Evolutionary conservation across 345 rosid genomes (phyloP), one percentile per base, ranked within the genome.

Genomic region (Erysimum cheiranthoides): DNA sequence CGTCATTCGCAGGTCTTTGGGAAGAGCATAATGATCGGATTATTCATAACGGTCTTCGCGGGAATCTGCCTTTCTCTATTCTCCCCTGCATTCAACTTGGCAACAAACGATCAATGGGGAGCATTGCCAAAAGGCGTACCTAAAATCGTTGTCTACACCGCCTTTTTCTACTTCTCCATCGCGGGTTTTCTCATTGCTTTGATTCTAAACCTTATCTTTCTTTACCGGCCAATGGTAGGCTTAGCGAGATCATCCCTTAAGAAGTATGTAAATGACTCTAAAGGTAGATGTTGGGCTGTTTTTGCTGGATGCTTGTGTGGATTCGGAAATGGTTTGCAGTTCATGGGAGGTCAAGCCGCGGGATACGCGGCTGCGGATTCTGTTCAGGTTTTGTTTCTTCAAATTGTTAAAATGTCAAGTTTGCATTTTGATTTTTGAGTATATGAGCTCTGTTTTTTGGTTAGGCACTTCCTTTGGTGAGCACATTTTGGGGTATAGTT

Each of bases 331-430:
- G 98, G 96, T 74, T 89, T 89, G 35, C 93, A 89, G 77, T 93
- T 93, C 43, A 90, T 90, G 90, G 94, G 93, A 3, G 98, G 98
- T 63, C 91, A 91, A 79, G 96, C 98, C 14, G 92, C 93, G 56
- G 97, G 96, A 27, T 93, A 93, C 70, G 98, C 96, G 2, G 97
- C 97, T 0, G 93, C 98, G 45, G 92, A 88, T 77, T 86, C 92
- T 17, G 93, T 91, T 43, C 98, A 88, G 88, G 93, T 87, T 50
- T 64, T 47, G 3, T 9, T 31, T 11, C 13, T 25, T 25, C 14
- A 16, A 6, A 25, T 12, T 14, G 16, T 21, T 21, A 21, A 21
- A n/a, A 38, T 75, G 18, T 61, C 13, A 17, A 51, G 31, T 51
- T 63, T 73, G 3, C 16, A 4, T 14, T 18, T 57, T 63, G 76